Evolutionary conservation across 805 yeast genomes (phyloP), one percentile per base, ranked within the genome.

Genomic region (Lachancea cidri): DNA sequence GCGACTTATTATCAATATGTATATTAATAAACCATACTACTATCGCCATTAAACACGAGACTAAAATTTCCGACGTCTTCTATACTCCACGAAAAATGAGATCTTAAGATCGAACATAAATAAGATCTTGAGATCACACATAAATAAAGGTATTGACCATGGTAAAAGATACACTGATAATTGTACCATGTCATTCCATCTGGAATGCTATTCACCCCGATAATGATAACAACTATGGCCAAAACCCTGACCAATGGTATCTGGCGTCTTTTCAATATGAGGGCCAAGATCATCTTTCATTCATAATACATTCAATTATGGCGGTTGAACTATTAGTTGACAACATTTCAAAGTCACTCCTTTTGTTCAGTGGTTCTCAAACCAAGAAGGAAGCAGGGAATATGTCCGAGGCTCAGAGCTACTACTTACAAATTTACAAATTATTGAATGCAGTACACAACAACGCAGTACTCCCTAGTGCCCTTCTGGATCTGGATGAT

Each of bases 221-320:
- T 5, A 36, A 39, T 14, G 58, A 61, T 2, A 62, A 57, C 1
- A 66, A 71, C 7, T 51, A 65, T 4, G 89, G 89, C 0, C 62
- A 63, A 15, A 40, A 47, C 3, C 58, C 68, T 8, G 59, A 58
- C 1, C 86, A 83, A 48, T 86, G 95, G 95, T 51, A 52, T 16
- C 56, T 86, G 38, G 88, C 77, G 8, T 63, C 77, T 0, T 85
- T 85, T 51, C 95, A 86, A 58, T 42, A 64, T 4, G 83, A 79
- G 45, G 86, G 88, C 0, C 57, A 76, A 13, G 93, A 86, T 51
- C 88, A 84, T 50, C 50, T 76, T 3, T 67, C 79, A 17, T 84
- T 84, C 58, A 68, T 76, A 13, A 70, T 77, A 32, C 95, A 86
- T 56, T 73, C 84, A 2, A 53, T 64, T 27, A 50, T 48, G 15